phyloP scores from a whole-genome alignment of 345 rosid species.

The Boechera stricta region DNA sequence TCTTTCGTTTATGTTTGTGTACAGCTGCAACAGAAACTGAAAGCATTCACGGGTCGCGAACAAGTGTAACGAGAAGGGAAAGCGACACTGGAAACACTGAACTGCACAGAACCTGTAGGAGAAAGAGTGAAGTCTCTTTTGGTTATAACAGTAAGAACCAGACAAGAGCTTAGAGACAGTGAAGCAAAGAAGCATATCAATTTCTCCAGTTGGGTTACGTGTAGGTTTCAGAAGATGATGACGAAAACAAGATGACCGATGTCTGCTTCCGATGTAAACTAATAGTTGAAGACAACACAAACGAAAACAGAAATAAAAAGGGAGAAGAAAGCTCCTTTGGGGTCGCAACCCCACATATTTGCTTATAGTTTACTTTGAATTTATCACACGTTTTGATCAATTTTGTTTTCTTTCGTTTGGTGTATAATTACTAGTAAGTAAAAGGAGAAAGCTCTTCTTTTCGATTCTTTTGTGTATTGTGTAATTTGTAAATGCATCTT shows the following conservation, averaged over 20 bases:
- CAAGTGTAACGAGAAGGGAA: constrained; percentile 41
- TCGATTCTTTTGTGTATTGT: constrained; percentile 6
- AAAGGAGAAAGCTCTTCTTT: constrained; percentile 4
- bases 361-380: constrained; percentile 13
- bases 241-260: background rate
- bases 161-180: constrained; percentile 32
- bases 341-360: constrained; percentile 4
- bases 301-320: constrained; percentile 25
- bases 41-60: constrained; percentile 54
- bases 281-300: constrained; percentile 30
- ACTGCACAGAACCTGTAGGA: constrained; percentile 42
- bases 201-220: constrained; percentile 33
- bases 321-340: constrained; percentile 20
- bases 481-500: constrained; percentile 33
- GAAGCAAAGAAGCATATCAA: constrained; percentile 5
- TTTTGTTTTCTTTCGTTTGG: constrained; percentile 1
- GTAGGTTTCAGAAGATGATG: constrained; percentile 41
- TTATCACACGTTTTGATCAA: constrained; percentile 11
- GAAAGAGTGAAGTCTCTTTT: constrained; percentile 31
- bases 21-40: constrained; percentile 77
- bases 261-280: constrained; percentile 38
- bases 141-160: constrained; percentile 8
- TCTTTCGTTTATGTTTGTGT: constrained; percentile 19
- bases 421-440: background rate
- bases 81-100: constrained; percentile 5